Evolutionary conservation across 495 filamentous ascomycete genomes (phyloP).

Genomic region (Talaromyces adpressus): DNA sequence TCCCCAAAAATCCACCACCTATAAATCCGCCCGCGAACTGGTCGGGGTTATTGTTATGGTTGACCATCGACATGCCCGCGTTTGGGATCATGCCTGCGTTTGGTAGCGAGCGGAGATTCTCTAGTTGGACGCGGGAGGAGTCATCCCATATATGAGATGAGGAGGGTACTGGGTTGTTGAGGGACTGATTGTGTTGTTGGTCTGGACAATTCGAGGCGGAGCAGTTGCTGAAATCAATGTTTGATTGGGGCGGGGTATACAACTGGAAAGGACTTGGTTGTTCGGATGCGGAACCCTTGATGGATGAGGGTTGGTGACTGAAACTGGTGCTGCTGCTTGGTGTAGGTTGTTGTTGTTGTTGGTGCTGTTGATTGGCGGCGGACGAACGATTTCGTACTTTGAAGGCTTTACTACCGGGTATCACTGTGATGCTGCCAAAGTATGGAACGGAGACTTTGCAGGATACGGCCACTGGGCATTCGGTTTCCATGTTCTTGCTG

Average conservation of each 20-base stretch:
- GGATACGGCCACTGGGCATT: not conserved
- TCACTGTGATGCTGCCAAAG: constrained; percentile 35
- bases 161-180: not conserved
- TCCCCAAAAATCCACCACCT: not conserved
- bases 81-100: constrained; percentile 12
- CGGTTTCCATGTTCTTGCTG: constrained; percentile 8
- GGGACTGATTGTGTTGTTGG: not conserved
- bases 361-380: not conserved
- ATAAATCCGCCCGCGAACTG: constrained; percentile 5
- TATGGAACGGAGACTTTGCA: constrained; percentile 38
- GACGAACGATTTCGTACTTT: constrained; percentile 1
- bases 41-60: constrained; percentile 17
- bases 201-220: not conserved
- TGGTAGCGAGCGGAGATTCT: constrained; percentile 9
- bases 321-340: not conserved
- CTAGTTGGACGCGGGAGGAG: constrained; percentile 14
- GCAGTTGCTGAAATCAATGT: not conserved
- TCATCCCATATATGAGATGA: constrained; percentile 9
- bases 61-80: not conserved
- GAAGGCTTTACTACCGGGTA: constrained; percentile 22
- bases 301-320: not conserved
- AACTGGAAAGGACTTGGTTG: constrained; percentile 13
- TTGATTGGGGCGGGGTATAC: constrained; percentile 23
- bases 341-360: constrained; percentile 1
- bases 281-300: not conserved